Evolutionary conservation across 2,329 filamentous ascomycete species (phyloP).

Genomic region (Ophiostoma perfectum): DNA sequence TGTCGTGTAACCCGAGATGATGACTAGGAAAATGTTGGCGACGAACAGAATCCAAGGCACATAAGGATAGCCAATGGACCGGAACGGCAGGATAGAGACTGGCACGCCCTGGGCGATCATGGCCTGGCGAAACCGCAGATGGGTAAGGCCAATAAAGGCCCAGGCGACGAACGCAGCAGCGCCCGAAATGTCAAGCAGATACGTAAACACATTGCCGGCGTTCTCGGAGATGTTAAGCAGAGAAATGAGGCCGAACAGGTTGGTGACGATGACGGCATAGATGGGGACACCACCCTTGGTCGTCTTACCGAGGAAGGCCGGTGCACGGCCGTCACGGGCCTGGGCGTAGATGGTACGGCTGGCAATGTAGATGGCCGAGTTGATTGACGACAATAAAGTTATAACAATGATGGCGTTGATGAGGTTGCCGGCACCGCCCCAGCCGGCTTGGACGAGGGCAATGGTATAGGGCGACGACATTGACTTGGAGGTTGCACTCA

Average conservation of each 20-base stretch:
- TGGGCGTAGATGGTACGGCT: conserved; percentile 55
- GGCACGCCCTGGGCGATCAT: conserved; percentile 59
- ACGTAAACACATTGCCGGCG: conserved; percentile 58
- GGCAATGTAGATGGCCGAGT: conserved; percentile 57
- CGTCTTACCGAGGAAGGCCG: conserved; percentile 49
- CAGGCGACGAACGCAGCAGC: conserved; percentile 66
- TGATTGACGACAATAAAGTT: conserved; percentile 63
- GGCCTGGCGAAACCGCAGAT: conserved; percentile 63
- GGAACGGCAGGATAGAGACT: conserved; percentile 53
- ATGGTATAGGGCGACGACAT: conserved; percentile 59
- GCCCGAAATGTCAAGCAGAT: conserved; percentile 65
- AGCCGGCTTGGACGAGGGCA: conserved; percentile 60
- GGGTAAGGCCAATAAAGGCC: conserved; percentile 59
- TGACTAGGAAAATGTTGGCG: conserved; percentile 57
- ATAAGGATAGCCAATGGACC: conserved; percentile 57
- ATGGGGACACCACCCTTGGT: conserved; percentile 52
- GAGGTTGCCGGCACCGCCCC: conserved; percentile 61
- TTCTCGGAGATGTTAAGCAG: conserved; percentile 33
- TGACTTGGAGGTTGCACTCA: conserved; percentile 30
- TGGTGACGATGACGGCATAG: conserved; percentile 51
- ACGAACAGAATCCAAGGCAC: conserved; percentile 56
- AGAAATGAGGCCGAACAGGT: conserved; percentile 58
- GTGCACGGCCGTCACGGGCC: conserved; percentile 54
- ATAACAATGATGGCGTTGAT: conserved; percentile 73
- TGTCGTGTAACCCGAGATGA: conserved; percentile 64